Evolutionary conservation across 805 yeast genomes (phyloP), one percentile per base, ranked within the genome.

Genomic region (Schizosaccharomyces cryophilus): DNA sequence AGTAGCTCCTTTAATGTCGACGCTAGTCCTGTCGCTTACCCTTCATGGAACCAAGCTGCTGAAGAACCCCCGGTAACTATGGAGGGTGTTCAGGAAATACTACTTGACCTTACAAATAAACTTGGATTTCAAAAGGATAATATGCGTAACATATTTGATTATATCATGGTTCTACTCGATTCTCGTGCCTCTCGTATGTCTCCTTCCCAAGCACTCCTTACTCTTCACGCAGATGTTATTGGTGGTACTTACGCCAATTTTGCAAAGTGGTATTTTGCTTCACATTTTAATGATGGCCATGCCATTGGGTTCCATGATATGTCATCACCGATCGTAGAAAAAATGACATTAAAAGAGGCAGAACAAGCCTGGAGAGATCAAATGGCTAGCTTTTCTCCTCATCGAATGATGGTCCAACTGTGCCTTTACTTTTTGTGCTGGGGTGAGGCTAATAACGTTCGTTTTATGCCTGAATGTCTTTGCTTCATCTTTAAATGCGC

Each of bases 1-100:
- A 45, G 51, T 24, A 24, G 35, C 26, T 51, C 35, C 17, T 51
- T 51, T 29, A 51, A 21, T 11, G 35, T 24, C 35, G 56, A 51
- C n/a, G 9, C 56, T 17, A 51, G 35, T 29, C n/a, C 56, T 4
- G 56, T 51, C 26, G 56, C 98, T 40, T 93, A 90, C 72, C 98
- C 99, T 54, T 97, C 98, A 60, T 93, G 98, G 98, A 86, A 95
- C 31, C 95, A 51, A 21, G 95, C 95, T 59, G 97, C 90, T 72
- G 88, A 75, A 62, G 77, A 83, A 69, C 85, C 84, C 26, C 95
- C 96, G 7, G 78, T 93, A 55, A 77, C 84, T 60, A 78, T 79
- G 65, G 77, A 74, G 45, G 83, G 80, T 64, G 83, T 89, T 19
- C 72, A 72, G 62, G 74, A 70, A 4, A 78, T 85, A 5, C 85